Evolutionary conservation across 805 yeast genomes (phyloP).

Genomic region (Priceomyces melissophilus): DNA sequence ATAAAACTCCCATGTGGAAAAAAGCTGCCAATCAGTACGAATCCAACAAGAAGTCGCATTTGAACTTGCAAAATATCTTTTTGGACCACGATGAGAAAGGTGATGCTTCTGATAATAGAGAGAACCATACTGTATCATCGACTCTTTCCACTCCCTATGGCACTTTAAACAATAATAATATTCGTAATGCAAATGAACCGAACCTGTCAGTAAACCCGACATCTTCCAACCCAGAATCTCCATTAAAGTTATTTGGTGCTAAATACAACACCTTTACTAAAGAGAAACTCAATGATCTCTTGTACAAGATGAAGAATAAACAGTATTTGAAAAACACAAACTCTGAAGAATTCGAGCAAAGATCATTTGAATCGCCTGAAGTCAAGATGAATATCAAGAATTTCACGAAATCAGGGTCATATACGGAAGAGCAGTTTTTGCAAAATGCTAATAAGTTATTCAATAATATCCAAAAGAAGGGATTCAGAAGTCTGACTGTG

Average conservation of each 20-base stretch:
- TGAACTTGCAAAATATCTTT: conserved; percentile 31
- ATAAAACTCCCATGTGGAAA: conserved; percentile 35
- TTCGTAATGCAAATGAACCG: conserved; percentile 1
- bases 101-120: conserved; percentile 4
- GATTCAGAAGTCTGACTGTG: conserved; percentile 12
- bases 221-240: conserved; percentile 32
- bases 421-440: conserved; percentile 34
- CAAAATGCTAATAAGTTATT: conserved; percentile 38
- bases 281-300: conserved; percentile 25
- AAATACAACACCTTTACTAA: conserved; percentile 42
- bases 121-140: conserved; percentile 26
- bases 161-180: conserved; percentile 13
- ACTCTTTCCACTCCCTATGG: conserved; percentile 38
- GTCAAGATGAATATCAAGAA: conserved; percentile 27
- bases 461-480: conserved; percentile 35
- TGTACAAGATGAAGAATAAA: conserved; percentile 19
- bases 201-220: conserved; percentile 12
- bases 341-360: conserved; percentile 7
- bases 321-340: background rate
- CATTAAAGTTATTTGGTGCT: conserved; percentile 36
- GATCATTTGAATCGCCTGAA: conserved; percentile 7
- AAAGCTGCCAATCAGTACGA: conserved; percentile 27
- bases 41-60: conserved; percentile 18
- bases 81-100: conserved; percentile 11
- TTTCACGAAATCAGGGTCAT: conserved; percentile 27